Evolutionary conservation across 73 alveolate species (phyloP).

Genomic region (Tetrahymena malaccensis): DNA sequence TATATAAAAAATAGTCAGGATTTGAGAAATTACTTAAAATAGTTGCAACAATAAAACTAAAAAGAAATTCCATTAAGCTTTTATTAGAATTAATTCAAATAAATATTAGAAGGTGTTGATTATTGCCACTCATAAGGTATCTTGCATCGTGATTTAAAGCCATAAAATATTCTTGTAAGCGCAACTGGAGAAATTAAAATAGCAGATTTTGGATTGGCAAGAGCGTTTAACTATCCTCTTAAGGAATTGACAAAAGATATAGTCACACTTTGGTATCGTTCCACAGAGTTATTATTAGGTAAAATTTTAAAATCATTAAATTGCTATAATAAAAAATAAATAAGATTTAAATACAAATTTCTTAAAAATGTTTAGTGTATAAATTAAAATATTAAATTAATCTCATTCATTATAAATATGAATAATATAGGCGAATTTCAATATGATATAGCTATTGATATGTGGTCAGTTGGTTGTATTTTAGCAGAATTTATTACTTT

Average conservation of each 20-base stretch:
- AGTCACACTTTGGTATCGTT: slow-evolving; percentile 85
- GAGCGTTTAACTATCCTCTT: slow-evolving; percentile 76
- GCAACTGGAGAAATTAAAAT: slow-evolving; percentile 58
- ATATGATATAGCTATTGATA: slow-evolving; percentile 82
- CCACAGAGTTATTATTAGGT: slow-evolving; percentile 77
- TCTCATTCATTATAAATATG: no score
- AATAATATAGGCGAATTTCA: slow-evolving; percentile 43
- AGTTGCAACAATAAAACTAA: slow-evolving; percentile 11
- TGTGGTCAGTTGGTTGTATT: slow-evolving; percentile 94
- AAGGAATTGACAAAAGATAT: slow-evolving; percentile 72
- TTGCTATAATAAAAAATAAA: no score
- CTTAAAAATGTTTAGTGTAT: no score
- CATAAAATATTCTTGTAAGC: slow-evolving; percentile 58
- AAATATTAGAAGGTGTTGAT: slow-evolving; percentile 49
- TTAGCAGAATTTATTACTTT: slow-evolving; percentile 80
- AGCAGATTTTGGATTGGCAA: slow-evolving; percentile 73
- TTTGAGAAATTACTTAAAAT: background rate
- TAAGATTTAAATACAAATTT: no score
- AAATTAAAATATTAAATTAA: no score
- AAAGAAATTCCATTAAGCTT: slow-evolving; percentile 7
- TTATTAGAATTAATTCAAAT: background rate
- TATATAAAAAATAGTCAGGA: background rate
- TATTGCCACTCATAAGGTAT: slow-evolving; percentile 67
- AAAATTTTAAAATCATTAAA: no score
- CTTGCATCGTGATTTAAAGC: slow-evolving; percentile 69